Evolutionary conservation across 805 yeast species (phyloP), one percentile per base, ranked within the genome.

Genomic region (Candida broadrunensis): DNA sequence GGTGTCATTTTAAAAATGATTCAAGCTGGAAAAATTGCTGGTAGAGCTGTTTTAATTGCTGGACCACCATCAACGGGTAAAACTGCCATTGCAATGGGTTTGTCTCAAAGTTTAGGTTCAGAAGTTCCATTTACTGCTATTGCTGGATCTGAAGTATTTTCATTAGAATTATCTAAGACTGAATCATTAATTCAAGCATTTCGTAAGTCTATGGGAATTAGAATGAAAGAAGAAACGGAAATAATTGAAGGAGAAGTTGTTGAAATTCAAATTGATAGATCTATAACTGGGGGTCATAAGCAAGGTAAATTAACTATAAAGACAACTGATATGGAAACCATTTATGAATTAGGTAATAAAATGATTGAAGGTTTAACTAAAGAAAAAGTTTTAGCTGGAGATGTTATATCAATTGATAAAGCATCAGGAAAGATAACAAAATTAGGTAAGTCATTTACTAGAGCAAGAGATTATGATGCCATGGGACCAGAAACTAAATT

Each of bases 31-130:
- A 81, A 87, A 50, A 91, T 93, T 65, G 97, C 98, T 17, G 99
- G 99, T 20, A 80, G 97, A 51, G 97, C 98, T 1, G 93, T 90
- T 16, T 68, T 93, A 47, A 75, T 93, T 45, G 98, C 99, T 0
- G 99, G 99, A 31, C 98, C 98, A 9, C 99, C 99, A 21, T 88
- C 96, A 12, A 93, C 99, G 0, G 99, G 99, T 65, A 93, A 93
- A 64, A 93, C 99, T 3, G 99, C 99, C 29, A 79, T 93, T 54
- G 99, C 99, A 12, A 85, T 89, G 85, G 99, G 97, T 14, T 73
- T 85, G 31, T 76, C 89, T 2, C 90, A 85, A 58, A 81, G 79
- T 38, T 70, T 85, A 51, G 86, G 86, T 24, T 55, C 69, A 12
- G 88, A 83, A 47, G 97, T 93, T 44, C 99, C 99, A 30, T 93